Base-by-base conservation (phyloP, 2,329 filamentous ascomycete species). In the Colletotrichum musae region DNA sequence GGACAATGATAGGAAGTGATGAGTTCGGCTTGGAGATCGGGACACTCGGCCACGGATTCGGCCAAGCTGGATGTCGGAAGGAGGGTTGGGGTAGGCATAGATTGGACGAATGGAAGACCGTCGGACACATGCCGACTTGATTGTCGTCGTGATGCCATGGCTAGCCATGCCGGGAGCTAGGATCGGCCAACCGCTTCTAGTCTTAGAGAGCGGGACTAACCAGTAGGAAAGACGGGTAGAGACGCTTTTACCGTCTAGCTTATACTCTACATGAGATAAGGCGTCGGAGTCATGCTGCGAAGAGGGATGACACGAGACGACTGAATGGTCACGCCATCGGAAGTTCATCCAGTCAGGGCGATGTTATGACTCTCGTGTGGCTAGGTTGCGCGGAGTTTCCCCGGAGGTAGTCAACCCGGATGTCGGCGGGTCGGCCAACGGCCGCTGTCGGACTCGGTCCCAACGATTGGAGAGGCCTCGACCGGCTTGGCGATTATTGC, bases 241-340 rank as follows among this genome's bases (percentile, higher is more conserved):
- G 32, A 36, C 0, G 39, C 13, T n/a, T 18, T 21, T 41, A 6
- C 21, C 18, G 21, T 41, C 7, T 6, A 43, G 32, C 36, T 16
- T 3, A 32, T 15, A 7, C 21, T 15, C n/a, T 50, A 36, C 54
- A 26, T 54, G 21, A 59, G 56, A 60, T 65, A 53, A 60, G 63
- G 39, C 26, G 18, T 21, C 10, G 39, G 39, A 21, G 6, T 26
- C 24, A 36, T 39, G 24, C 10, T 28, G n/a, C 18, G 16, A 32
- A 13, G 15, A 15, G 12, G 15, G 15, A 18, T 60, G 48, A 36
- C 57, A 59, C 39, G 32, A 65, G 26, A 5, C 43, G 9, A 12
- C 10, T 32, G 63, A 48, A 65, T 65, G 39, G 28, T 65, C 63
- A 65, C 63, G 63, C 56, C 24, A 65, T 60, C 3, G 18, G 18